These are phyloP conservation scores for Trichoderma orchidacearum DNA, from an alignment of 495 filamentous ascomycete species.

Conservation along the genomic window DNA sequence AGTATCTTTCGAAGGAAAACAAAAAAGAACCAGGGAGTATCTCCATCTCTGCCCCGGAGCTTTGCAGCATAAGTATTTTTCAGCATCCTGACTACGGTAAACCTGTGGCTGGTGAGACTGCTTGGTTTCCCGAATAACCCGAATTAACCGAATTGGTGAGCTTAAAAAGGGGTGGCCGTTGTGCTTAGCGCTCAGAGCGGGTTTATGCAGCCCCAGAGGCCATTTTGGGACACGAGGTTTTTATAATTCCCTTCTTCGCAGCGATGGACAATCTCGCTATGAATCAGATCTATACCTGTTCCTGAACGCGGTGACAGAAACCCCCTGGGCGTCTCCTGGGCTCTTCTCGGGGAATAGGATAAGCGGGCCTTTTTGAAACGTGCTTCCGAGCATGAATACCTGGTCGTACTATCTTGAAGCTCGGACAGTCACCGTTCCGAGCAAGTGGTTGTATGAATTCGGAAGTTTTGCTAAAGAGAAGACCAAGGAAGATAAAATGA, in stretches of 20 bases:
- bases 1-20: not conserved
- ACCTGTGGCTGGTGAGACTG: not conserved
- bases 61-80: not conserved
- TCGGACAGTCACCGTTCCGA: not conserved
- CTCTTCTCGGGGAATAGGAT: not conserved
- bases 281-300: not conserved
- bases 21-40: too few relatives aligned
- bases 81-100: not conserved
- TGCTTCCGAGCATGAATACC: not conserved
- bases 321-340: not conserved
- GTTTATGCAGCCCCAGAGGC: not conserved
- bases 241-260: not conserved
- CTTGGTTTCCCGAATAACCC: too few relatives aligned
- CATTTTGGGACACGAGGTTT: constrained; percentile 1
- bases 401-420: not conserved
- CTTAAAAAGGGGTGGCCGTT: not conserved
- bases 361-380: not conserved
- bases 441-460: not conserved
- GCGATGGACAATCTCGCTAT: not conserved
- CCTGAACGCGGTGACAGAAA: not conserved
- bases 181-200: not conserved
- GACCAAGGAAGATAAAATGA: not conserved
- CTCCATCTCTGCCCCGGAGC: not conserved
- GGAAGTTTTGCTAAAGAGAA: not conserved
- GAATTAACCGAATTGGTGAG: not conserved